phyloP scores from a whole-genome alignment of 1,284 basidiomycete genomes.

The Heimioporus retisporus region DNA sequence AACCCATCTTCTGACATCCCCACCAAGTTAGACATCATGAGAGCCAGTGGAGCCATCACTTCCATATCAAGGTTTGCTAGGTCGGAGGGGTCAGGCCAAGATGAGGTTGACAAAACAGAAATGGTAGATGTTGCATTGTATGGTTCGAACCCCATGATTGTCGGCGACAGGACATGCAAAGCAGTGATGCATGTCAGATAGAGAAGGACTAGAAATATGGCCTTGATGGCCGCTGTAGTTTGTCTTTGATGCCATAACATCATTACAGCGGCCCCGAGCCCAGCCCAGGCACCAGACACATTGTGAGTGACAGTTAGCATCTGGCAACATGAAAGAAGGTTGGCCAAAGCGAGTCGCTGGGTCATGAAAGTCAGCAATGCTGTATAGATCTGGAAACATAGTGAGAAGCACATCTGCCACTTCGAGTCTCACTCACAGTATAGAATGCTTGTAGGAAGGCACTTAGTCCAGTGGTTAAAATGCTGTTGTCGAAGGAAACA shows the following conservation, averaged over 20 bases:
- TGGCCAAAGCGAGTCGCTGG: too few relatives aligned
- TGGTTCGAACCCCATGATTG: constrained; percentile 12
- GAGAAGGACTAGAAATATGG: constrained; percentile 3
- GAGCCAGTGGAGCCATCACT: background rate
- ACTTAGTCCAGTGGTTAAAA: constrained; percentile 14
- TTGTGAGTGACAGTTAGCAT: too few relatives aligned
- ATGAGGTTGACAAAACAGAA: background rate
- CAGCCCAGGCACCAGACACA: too few relatives aligned
- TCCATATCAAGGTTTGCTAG: background rate
- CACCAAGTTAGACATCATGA: background rate
- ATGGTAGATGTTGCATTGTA: too few relatives aligned
- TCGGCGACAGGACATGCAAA: constrained; percentile 8
- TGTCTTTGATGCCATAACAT: constrained; percentile 15
- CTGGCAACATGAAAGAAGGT: too few relatives aligned
- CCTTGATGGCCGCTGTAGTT: background rate
- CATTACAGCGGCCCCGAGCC: background rate
- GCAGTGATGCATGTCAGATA: constrained; percentile 6
- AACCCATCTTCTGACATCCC: background rate
- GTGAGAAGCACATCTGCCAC: too few relatives aligned
- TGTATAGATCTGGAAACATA: too few relatives aligned
- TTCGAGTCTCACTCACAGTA: constrained; percentile 9
- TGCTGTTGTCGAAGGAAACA: constrained; percentile 5
- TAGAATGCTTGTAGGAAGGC: constrained; percentile 20
- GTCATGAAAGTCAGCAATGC: too few relatives aligned
- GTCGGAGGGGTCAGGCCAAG: constrained; percentile 8